Base-by-base conservation (phyloP, 352 stramenopile species). In the Pythium sukuiense region DNA sequence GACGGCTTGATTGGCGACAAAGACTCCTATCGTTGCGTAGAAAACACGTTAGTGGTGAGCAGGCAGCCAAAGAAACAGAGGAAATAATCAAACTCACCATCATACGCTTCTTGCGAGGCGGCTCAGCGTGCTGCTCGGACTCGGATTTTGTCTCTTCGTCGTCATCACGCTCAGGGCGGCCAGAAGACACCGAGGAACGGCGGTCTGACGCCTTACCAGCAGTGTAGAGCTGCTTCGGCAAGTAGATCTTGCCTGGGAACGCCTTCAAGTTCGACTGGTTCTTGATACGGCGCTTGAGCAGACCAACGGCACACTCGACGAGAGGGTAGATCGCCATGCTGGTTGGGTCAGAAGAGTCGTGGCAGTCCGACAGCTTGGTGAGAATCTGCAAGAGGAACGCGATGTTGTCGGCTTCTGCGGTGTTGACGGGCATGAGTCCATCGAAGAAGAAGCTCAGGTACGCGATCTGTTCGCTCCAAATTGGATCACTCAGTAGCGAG, bases 241-340 rank as follows among this genome's bases (percentile, higher is more conserved):
- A 67, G 61, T 83, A 96, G 43, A 96, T 94, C 60, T 84, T 87
- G 8, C 88, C 88, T 4, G 88, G 88, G 45, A 90, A 96, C 24
- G 86, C 63, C 67, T 92, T 89, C 54, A 96, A 62, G 65, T 93
- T 93, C 11, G 82, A 87, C 65, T 92, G 86, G 3, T 87, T 91
- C 72, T 92, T 92, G 61, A 96, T 95, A 45, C 88, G 87, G 41
- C 88, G 90, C 62, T 92, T 92, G 30, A 96, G 71, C 26, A 92
- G 50, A 1, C 66, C 39, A 0, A 83, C 81, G 1, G 75, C 71
- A 24, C 68, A 88, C 30, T 89, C 84, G 30, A 93, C 74, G 16
- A 94, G 59, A 16, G 83, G 75, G 62, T 92, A 92, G 32, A 92
- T 83, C 35, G 75, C 65, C 14, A 72, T 74, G 9, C 64, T 72